These are phyloP conservation scores for Lunularia cruciata DNA, from an alignment of 225 moss, liverwort and hornwort species.

Conservation along the genomic window DNA sequence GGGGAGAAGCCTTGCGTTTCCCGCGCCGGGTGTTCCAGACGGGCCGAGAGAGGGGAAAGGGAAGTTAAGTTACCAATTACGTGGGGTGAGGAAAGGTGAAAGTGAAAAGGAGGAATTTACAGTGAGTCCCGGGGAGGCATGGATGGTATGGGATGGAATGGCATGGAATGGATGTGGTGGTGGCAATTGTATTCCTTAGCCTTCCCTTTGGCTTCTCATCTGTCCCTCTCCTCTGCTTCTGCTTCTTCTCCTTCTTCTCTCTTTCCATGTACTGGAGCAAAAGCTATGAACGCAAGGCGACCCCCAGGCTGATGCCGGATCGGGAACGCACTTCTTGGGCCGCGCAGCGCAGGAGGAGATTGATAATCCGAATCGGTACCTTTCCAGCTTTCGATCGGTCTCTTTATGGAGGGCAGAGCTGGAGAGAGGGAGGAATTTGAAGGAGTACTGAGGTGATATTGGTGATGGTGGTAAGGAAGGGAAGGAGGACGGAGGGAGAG, in stretches of 20 bases:
- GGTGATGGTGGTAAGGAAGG: neutral
- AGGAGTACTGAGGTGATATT: neutral
- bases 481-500: neutral
- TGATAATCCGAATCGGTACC: constrained; percentile 23
- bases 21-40: neutral
- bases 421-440: constrained; percentile 26
- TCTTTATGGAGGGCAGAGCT: constrained; percentile 22
- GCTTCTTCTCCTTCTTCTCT: neutral
- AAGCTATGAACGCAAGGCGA: constrained; percentile 10
- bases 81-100: too few species aligned
- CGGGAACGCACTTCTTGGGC: neutral
- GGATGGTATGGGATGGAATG: neutral
- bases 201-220: constrained; percentile 12
- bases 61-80: too few species aligned
- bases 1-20: neutral
- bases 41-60: neutral
- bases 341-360: neutral
- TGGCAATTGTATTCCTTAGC: constrained; percentile 16
- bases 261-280: neutral
- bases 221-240: neutral
- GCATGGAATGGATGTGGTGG: constrained; percentile 1
- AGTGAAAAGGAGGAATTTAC: too few species aligned
- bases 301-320: neutral
- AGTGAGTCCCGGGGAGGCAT: too few species aligned
- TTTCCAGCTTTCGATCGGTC: constrained; percentile 28